These are phyloP conservation scores for Tricholoma hemisulphureum DNA, from an alignment of 768 basidiomycete genomes.

Conservation along the genomic window DNA sequence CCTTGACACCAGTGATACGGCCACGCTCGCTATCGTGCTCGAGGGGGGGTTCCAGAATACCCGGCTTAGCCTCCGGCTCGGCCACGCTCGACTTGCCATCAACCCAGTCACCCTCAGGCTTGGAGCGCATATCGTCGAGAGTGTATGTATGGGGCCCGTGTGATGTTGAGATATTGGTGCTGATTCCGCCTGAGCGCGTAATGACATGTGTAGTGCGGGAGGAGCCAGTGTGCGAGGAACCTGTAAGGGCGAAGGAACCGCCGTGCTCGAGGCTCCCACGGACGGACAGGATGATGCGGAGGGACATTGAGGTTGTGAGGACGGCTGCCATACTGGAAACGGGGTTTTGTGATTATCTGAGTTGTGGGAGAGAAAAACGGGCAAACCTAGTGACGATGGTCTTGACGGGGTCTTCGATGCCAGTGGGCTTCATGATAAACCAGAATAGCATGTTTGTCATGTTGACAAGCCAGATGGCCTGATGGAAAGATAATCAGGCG, in stretches of 20 bases:
- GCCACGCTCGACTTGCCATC: slow-evolving; percentile 43
- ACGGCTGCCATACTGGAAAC: slow-evolving; percentile 71
- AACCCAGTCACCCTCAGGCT: slow-evolving; percentile 47
- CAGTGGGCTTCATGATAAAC: slow-evolving; percentile 76
- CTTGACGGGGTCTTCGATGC: slow-evolving; percentile 61
- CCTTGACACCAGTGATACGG: slow-evolving; percentile 47
- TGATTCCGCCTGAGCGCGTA: slow-evolving; percentile 39
- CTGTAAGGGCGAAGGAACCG: slow-evolving; percentile 65
- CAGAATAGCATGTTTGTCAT: slow-evolving; percentile 83
- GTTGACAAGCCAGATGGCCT: slow-evolving; percentile 78
- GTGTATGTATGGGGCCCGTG: slow-evolving; percentile 45
- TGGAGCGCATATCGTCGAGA: slow-evolving; percentile 51
- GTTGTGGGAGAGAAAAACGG: background rate
- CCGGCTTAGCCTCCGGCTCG: slow-evolving; percentile 37
- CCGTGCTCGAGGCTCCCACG: slow-evolving; percentile 73
- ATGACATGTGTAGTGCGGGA: slow-evolving; percentile 54
- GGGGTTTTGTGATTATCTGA: background rate
- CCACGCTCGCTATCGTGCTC: slow-evolving; percentile 25
- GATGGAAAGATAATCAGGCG: background rate
- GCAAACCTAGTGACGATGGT: slow-evolving; percentile 71
- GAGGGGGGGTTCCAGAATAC: slow-evolving; percentile 27
- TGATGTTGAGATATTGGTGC: slow-evolving; percentile 37
- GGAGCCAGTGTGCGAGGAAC: slow-evolving; percentile 39
- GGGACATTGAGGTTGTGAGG: slow-evolving; percentile 83
- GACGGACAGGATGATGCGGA: slow-evolving; percentile 82